Percentiles rank a stretch among this genome's conserved stretches.
phyloP scores from a whole-genome alignment of 2,329 filamentous ascomycete genomes.

The Verticillium nubilum region DNA sequence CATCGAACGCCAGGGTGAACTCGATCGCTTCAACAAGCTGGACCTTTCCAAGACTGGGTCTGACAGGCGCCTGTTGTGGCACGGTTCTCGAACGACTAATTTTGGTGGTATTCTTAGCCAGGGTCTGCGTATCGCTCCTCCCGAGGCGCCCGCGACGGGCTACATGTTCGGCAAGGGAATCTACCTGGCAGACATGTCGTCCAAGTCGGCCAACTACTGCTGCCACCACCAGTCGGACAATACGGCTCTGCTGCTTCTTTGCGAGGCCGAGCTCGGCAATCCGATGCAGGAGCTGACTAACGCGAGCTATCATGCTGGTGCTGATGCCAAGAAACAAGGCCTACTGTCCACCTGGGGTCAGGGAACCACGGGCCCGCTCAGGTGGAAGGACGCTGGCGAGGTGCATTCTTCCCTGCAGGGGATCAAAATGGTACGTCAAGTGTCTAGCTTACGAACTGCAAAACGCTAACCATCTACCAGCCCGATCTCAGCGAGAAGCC shows the following conservation, averaged over 20 bases:
- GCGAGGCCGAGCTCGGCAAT: slow-evolving; percentile 70
- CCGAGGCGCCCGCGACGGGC: slow-evolving; percentile 71
- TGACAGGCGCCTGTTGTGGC: slow-evolving; percentile 77
- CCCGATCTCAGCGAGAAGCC: slow-evolving; percentile 44
- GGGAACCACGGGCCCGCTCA: slow-evolving; percentile 56
- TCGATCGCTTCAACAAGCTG: slow-evolving; percentile 59
- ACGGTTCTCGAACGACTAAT: slow-evolving; percentile 78
- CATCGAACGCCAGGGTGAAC: slow-evolving; percentile 70
- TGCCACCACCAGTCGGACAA: slow-evolving; percentile 54
- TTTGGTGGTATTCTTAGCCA: slow-evolving; percentile 84
- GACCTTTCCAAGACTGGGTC: slow-evolving; percentile 46
- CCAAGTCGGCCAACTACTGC: slow-evolving; percentile 80
- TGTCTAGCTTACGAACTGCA: not conserved
- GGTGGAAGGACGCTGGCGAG: slow-evolving; percentile 70
- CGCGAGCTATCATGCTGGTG: slow-evolving; percentile 57
- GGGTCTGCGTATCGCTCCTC: slow-evolving; percentile 83
- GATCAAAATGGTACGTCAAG: slow-evolving; percentile 57
- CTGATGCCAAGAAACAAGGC: slow-evolving; percentile 53
- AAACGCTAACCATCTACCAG: slow-evolving; percentile 22
- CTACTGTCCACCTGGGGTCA: slow-evolving; percentile 66
- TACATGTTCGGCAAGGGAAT: slow-evolving; percentile 93
- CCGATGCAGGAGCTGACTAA: slow-evolving; percentile 61
- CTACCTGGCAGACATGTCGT: slow-evolving; percentile 80
- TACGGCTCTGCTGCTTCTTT: slow-evolving; percentile 71
- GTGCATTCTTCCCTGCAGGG: slow-evolving; percentile 62